Evolutionary conservation across 306 rosid genomes (phyloP), one percentile per base, ranked within the genome.

Genomic region (Albizia julibrissin): DNA sequence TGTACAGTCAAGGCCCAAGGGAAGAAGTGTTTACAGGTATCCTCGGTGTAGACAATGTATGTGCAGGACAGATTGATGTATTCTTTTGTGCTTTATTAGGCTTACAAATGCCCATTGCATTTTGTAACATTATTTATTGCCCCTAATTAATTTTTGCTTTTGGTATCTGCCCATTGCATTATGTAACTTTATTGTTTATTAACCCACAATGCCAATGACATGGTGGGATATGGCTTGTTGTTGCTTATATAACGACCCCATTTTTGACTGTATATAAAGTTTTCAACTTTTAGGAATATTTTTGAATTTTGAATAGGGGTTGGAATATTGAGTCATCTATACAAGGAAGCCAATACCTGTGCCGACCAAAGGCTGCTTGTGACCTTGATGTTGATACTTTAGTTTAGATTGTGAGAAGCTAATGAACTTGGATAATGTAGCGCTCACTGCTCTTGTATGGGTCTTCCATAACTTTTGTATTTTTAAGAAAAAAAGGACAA

Each of bases 21-120:
- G 87, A n/a, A 92, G 99, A 85, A 95, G 99, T 80, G 52, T 93
- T 81, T 95, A 89, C 88, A 87, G 99, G 80, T 93, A 93, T 86
- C 99, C 99, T 31, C 83, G 98, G 84, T 95, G 98, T 86, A 88
- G 88, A 78, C 94, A 92, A 79, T 95, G 98, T 85, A 95, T 95
- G 99, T 92, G 99, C 91, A 84, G 86, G 87, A 86, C 83, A 75
- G 82, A 87, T 24, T 89, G 80, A 89, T 77, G 47, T 26, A 26
- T 24, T 61, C 34, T 61, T 61, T 26, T 61, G 18, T 26, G 11
- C 8, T 44, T 76, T 49, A 50, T 61, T 52, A 71, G 54, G 56
- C 78, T 59, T 77, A 67, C 78, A 76, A 62, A 16, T 81, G 31
- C 46, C 78, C 56, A 68, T 80, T 75, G 77, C 76, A 84, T 78